These are phyloP conservation scores for Xylaria sp. DNA, from an alignment of 2,329 filamentous ascomycete genomes.

Conservation along the genomic window DNA sequence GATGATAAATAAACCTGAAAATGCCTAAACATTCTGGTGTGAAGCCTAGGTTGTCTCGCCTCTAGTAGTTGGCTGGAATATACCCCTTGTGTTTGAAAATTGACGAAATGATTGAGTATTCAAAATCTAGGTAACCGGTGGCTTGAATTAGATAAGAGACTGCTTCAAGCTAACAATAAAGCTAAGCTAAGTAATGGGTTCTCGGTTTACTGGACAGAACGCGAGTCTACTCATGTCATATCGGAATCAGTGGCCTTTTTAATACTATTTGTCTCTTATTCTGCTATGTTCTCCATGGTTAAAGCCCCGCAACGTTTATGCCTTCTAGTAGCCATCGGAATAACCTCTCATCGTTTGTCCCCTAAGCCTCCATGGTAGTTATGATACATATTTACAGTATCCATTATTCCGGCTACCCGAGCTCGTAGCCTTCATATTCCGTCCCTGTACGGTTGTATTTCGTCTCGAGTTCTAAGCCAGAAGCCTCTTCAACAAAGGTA, in stretches of 20 bases:
- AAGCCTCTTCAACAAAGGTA: neutral
- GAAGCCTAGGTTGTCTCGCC: too few species aligned
- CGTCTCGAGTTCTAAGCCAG: neutral
- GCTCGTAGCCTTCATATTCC: neutral
- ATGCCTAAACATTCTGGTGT: too few species aligned
- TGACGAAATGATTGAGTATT: too few species aligned
- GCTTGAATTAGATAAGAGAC: too few species aligned
- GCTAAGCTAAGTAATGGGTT: too few species aligned
- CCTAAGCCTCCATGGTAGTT: neutral
- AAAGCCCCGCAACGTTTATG: neutral
- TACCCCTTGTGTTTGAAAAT: too few species aligned
- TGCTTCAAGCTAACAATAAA: too few species aligned
- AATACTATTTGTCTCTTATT: constrained; percentile 12
- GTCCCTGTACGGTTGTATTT: neutral
- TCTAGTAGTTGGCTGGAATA: too few species aligned
- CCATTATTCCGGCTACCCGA: neutral
- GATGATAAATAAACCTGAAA: too few species aligned
- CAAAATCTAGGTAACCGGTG: too few species aligned
- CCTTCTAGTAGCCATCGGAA: neutral
- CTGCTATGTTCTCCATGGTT: neutral
- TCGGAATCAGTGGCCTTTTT: too few species aligned
- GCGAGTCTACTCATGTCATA: neutral
- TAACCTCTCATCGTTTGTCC: neutral
- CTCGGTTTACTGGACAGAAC: too few species aligned
- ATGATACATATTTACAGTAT: constrained; percentile 22